A percentile compares a stretch with the other conserved stretches of the same genome.
These are phyloP conservation scores for Vanrija sp. DNA, from an alignment of 1,284 basidiomycete genomes.

Conservation along the genomic window DNA sequence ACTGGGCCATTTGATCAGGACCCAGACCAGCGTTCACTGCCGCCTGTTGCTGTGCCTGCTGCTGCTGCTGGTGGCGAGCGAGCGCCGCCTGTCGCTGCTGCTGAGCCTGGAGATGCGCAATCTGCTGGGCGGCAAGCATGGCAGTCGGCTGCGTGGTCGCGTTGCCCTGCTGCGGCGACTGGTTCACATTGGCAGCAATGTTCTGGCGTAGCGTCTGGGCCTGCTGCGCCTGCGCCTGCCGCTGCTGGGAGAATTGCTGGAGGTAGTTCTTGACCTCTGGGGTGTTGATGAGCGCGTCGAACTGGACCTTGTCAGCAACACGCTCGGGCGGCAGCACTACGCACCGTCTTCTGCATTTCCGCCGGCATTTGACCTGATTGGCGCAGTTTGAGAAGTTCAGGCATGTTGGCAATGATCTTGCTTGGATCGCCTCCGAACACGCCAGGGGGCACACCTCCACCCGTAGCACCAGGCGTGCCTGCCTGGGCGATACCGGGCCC, in stretches of 20 bases:
- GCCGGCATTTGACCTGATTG: slow-evolving; percentile 13
- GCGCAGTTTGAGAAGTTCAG: slow-evolving; percentile 16
- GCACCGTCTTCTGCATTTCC: slow-evolving; percentile 17
- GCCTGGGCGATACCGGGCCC: slow-evolving; percentile 9
- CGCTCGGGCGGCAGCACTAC: background rate
- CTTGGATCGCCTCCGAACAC: slow-evolving; percentile 12
- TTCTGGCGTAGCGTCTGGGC: slow-evolving; percentile 12
- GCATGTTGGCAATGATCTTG: slow-evolving; percentile 15
- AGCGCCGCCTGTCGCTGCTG: slow-evolving; percentile 11
- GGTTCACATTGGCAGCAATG: slow-evolving; percentile 6
- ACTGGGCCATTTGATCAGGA: slow-evolving; percentile 8
- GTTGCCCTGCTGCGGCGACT: background rate
- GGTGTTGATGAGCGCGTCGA: slow-evolving; percentile 13
- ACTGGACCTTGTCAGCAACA: slow-evolving; percentile 7
- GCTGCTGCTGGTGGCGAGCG: slow-evolving; percentile 14
- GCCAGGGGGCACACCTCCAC: background rate
- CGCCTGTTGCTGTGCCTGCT: slow-evolving; percentile 15
- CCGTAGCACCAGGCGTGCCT: slow-evolving; percentile 2
- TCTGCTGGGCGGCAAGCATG: slow-evolving; percentile 23
- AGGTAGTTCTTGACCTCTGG: slow-evolving; percentile 18
- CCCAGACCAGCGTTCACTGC: slow-evolving; percentile 7
- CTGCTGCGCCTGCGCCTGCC: too few species aligned
- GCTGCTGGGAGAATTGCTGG: slow-evolving; percentile 8
- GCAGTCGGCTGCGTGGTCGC: slow-evolving; percentile 14
- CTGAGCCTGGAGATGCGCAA: slow-evolving; percentile 18